Conservation (phyloP, 148 eudicot genomes). For the Dysphania ambrosioides region DNA sequence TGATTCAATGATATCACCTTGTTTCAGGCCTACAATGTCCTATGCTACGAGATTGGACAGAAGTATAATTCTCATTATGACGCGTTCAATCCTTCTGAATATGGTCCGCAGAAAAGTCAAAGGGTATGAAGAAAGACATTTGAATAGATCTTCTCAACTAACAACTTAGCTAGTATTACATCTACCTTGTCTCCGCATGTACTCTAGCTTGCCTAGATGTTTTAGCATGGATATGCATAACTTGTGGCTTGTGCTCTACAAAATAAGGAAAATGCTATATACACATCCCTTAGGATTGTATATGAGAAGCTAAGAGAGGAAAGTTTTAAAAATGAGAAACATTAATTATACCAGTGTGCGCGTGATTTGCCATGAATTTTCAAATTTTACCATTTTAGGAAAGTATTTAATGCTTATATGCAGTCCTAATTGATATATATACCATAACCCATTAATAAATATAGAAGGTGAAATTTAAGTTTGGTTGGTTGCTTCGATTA, state of each 20-base stretch:
- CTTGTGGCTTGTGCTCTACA: too few relatives aligned
- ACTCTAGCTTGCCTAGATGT: slow-evolving; percentile 1
- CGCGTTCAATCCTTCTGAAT: slow-evolving; percentile 85
- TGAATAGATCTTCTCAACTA: slow-evolving; percentile 4
- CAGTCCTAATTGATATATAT: too few relatives aligned
- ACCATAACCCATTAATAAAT: too few relatives aligned
- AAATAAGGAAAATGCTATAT: too few relatives aligned
- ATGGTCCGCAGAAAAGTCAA: slow-evolving; percentile 94
- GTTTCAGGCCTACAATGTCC: slow-evolving; percentile 84
- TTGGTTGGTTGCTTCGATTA: neutral
- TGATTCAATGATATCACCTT: slow-evolving; percentile 33
- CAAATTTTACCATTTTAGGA: too few relatives aligned
- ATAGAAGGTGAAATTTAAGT: neutral
- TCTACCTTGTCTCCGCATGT: neutral
- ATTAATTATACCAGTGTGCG: too few relatives aligned
- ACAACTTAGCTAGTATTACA: neutral
- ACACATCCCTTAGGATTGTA: too few relatives aligned
- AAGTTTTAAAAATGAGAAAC: too few relatives aligned
- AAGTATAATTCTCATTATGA: slow-evolving; percentile 83
- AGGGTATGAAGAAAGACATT: slow-evolving; percentile 50
- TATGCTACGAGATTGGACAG: slow-evolving; percentile 84
- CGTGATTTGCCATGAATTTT: too few relatives aligned
- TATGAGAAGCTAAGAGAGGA: too few relatives aligned
- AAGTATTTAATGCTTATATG: too few relatives aligned
- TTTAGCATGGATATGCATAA: neutral